Percentiles rank a stretch among this genome's conserved stretches.
These are phyloP conservation scores for Talaromyces sp. DNA, from an alignment of 2,329 filamentous ascomycete genomes.

Conservation along the genomic window DNA sequence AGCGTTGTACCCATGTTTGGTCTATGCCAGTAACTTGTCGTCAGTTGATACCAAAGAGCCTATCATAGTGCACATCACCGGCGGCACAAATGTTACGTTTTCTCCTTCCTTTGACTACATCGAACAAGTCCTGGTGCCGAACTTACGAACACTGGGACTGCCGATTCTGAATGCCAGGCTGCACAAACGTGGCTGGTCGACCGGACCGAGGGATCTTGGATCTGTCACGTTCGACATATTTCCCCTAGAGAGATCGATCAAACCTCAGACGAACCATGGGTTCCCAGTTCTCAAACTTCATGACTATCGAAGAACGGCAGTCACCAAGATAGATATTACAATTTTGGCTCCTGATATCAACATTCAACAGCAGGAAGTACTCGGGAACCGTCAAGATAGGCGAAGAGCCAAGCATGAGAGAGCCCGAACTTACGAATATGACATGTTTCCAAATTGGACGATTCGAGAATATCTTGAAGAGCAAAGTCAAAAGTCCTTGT, in stretches of 20 bases:
- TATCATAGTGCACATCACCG: constrained; percentile 48
- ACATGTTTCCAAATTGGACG: constrained; percentile 13
- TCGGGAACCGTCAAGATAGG: constrained; percentile 10
- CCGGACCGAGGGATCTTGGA: constrained; percentile 47
- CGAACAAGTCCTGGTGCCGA: constrained; percentile 54
- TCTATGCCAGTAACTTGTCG: constrained; percentile 40
- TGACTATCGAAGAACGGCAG: constrained; percentile 27
- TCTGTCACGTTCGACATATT: constrained; percentile 49
- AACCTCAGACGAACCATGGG: background rate
- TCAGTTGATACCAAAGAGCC: constrained; percentile 5
- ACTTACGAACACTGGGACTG: constrained; percentile 51
- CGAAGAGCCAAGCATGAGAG: constrained; percentile 1
- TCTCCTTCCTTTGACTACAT: constrained; percentile 58
- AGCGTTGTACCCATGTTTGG: constrained; percentile 57
- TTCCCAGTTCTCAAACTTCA: constrained; percentile 36
- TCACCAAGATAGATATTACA: constrained; percentile 39
- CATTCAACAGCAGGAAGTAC: constrained; percentile 11
- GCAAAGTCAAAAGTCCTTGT: constrained; percentile 21
- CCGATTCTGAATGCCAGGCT: constrained; percentile 44
- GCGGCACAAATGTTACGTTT: constrained; percentile 57
- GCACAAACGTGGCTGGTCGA: constrained; percentile 54
- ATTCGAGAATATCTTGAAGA: constrained; percentile 28
- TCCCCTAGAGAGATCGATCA: constrained; percentile 31
- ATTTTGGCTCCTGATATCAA: constrained; percentile 36
- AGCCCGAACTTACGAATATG: background rate